Conservation (phyloP, 768 basidiomycete genomes). For the Lactifluus pinguis region DNA sequence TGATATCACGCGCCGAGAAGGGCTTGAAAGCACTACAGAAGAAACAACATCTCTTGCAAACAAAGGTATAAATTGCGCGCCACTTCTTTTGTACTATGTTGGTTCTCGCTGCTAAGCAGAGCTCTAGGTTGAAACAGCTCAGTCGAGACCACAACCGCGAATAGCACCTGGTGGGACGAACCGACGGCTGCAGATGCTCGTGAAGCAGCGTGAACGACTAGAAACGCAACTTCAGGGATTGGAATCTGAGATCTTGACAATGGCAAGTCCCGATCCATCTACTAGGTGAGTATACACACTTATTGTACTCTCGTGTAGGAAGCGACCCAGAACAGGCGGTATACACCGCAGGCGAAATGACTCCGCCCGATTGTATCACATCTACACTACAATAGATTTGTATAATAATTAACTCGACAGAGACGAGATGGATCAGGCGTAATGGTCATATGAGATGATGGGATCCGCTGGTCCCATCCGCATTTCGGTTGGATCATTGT, state of each 20-base stretch:
- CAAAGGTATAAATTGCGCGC: constrained; percentile 40
- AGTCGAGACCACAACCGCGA: constrained; percentile 33
- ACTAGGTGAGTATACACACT: not conserved
- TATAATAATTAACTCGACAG: not conserved
- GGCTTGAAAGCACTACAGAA: constrained; percentile 54
- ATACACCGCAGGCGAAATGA: not conserved
- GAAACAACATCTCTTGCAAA: constrained; percentile 50
- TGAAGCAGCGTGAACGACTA: constrained; percentile 56
- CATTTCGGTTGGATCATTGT: not conserved
- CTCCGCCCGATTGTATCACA: not conserved
- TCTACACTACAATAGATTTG: not conserved
- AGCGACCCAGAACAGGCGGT: constrained; percentile 17
- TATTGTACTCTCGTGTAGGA: constrained; percentile 5
- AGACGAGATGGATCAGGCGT: not conserved
- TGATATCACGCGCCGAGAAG: constrained; percentile 61
- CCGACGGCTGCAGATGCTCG: constrained; percentile 52
- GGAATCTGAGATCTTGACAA: constrained; percentile 50
- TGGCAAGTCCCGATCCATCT: constrained; percentile 32
- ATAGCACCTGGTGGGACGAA: constrained; percentile 42
- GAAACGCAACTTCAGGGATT: constrained; percentile 53
- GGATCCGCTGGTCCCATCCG: not conserved
- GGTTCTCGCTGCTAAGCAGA: not conserved
- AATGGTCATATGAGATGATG: not conserved
- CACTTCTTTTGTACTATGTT: not conserved
- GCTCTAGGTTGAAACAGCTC: constrained; percentile 43